A percentile compares a stretch with the other conserved stretches of the same genome.
Evolutionary conservation across 1,139 yeast species (phyloP).

Genomic region (Scheffersomyces titani): DNA sequence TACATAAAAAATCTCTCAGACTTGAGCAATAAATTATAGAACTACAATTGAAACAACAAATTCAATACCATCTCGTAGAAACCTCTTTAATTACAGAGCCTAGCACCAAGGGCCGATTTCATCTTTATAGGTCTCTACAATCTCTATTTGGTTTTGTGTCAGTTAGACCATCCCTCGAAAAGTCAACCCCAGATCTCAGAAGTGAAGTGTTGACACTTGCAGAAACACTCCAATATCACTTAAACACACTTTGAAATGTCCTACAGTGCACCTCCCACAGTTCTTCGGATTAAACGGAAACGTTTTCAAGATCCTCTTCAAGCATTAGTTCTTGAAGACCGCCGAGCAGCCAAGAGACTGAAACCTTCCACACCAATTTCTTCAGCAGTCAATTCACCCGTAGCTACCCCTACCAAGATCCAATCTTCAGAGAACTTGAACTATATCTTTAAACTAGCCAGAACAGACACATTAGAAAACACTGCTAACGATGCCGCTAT

Average conservation of each 20-base stretch:
- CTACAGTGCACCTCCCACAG: conserved; percentile 45
- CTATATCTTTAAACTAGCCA: conserved; percentile 51
- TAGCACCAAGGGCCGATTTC: background rate
- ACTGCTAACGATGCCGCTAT: conserved; percentile 18
- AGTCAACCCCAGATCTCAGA: background rate
- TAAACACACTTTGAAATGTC: background rate
- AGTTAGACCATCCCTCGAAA: background rate
- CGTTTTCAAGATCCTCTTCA: conserved; percentile 85
- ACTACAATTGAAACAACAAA: background rate
- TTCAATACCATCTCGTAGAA: background rate
- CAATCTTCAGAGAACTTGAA: conserved; percentile 28
- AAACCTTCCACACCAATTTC: conserved; percentile 40
- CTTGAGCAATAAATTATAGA: background rate
- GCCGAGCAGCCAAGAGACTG: conserved; percentile 42
- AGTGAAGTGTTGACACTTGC: background rate
- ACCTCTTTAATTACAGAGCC: background rate
- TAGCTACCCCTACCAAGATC: conserved; percentile 13
- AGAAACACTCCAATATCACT: background rate
- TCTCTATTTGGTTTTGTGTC: background rate
- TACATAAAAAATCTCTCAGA: too few species aligned
- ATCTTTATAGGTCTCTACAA: background rate
- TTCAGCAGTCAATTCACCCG: conserved; percentile 21
- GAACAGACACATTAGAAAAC: conserved; percentile 53
- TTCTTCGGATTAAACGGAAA: conserved; percentile 80
- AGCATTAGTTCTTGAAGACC: conserved; percentile 57